Evolutionary conservation across 371 early-diverging fungal species (phyloP).

Genomic region (Phascolomyces articulosus): DNA sequence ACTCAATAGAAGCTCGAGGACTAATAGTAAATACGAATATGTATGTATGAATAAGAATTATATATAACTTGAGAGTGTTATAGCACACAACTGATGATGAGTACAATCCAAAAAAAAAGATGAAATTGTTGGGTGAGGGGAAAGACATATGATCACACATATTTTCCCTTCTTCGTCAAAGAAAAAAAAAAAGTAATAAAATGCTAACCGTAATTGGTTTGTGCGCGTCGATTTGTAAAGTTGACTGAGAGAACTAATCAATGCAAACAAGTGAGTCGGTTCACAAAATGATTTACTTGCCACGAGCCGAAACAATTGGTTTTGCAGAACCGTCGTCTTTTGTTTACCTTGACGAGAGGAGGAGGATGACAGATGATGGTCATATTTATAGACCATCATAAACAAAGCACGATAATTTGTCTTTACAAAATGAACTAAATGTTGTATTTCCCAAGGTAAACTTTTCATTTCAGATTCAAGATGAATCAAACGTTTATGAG

Average conservation of each 20-base stretch:
- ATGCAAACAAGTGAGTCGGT: neutral
- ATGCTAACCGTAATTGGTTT: neutral
- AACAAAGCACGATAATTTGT: conserved; percentile 5
- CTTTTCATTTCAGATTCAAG: neutral
- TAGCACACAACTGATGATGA: neutral
- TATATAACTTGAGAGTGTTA: too few relatives aligned
- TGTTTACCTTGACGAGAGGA: neutral
- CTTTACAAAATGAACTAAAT: neutral
- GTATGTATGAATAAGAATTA: too few relatives aligned
- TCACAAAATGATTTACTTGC: conserved; percentile 3
- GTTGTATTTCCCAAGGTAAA: neutral
- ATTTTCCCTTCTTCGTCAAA: too few relatives aligned
- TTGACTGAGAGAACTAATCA: neutral
- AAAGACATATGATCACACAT: too few relatives aligned
- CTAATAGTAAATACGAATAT: too few relatives aligned
- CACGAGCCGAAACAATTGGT: conserved; percentile 7
- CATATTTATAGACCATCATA: conserved; percentile 1
- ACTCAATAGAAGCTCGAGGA: neutral
- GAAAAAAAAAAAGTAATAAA: too few relatives aligned
- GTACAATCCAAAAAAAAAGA: neutral
- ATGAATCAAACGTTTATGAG: neutral
- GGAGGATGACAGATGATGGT: conserved; percentile 5
- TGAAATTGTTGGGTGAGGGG: neutral
- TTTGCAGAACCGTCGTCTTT: conserved; percentile 3
- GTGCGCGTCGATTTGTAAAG: conserved; percentile 1